Base-by-base conservation (phyloP, 305 asterid species). In the Coffea humblotiana region DNA sequence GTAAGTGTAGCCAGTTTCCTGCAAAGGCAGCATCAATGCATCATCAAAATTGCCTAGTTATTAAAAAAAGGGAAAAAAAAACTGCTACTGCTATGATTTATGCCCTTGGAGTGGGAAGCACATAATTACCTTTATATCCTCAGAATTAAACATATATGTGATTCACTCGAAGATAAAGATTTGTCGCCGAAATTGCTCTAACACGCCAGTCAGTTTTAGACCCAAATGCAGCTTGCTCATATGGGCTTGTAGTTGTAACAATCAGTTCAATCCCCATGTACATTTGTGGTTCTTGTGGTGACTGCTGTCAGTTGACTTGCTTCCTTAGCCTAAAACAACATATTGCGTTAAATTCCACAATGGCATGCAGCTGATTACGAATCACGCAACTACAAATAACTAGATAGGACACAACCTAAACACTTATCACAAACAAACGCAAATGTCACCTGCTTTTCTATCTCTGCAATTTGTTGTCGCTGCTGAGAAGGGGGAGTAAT, bases 171-270 rank as follows among this genome's bases (percentile, higher is more conserved):
- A 96, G 98, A 86, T 96, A 93, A 29, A 96, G 98, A 81, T 94
- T 96, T 86, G 99, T 94, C n/a, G 98, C 98, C 32, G 99, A 96
- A 76, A 96, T 94, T 79, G 99, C 98, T 86, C 99, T 90, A 63
- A 96, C 97, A 78, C 99, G 99, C 99, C 99, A 96, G 88, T 96
- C 98, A 4, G 98, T 96, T 87, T 93, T 94, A 6, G 97, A 89
- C 56, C 94, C 97, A 81, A 88, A 94, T 68, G 98, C 91, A 60
- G 96, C 91, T 84, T 96, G 99, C 87, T 93, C 98, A 67, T 92
- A 96, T 18, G 99, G 99, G 88, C 99, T 96, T 16, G 97, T 96
- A 6, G 99, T 96, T 69, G 98, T 94, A 68, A 96, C 99, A 52
- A 94, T 94, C 73, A 96, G 85, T 79, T 93, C 97, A 56, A 56